These are phyloP conservation scores for Marasmius fiardii DNA, from an alignment of 1,284 basidiomycete genomes.

Conservation along the genomic window DNA sequence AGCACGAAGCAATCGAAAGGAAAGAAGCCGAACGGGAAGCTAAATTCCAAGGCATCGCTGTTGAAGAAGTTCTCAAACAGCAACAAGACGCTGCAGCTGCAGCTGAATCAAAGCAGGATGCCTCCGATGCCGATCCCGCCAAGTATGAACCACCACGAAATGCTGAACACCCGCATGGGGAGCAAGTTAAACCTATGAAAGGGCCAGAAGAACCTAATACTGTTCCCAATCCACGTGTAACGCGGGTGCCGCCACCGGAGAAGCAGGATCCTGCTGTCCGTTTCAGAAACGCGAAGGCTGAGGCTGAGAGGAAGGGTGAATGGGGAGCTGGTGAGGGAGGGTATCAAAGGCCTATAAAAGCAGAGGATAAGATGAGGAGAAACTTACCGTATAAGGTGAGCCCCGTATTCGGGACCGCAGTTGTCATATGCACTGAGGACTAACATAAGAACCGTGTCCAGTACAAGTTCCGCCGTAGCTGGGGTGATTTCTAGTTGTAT, in stretches of 20 bases:
- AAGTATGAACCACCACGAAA: slow-evolving; percentile 15
- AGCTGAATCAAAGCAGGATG: slow-evolving; percentile 27
- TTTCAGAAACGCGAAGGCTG: slow-evolving; percentile 52
- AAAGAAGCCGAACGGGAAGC: slow-evolving; percentile 85
- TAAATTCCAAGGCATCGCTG: slow-evolving; percentile 74
- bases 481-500: slow-evolving; percentile 71
- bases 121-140: slow-evolving; percentile 22
- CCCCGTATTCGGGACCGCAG: slow-evolving; percentile 12
- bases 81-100: slow-evolving; percentile 35
- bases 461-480: slow-evolving; percentile 84
- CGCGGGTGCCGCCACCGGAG: slow-evolving; percentile 55
- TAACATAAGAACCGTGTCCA: slow-evolving; percentile 55
- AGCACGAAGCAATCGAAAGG: slow-evolving; percentile 86
- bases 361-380: slow-evolving; percentile 71
- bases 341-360: slow-evolving; percentile 67
- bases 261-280: slow-evolving; percentile 62
- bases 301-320: slow-evolving; percentile 50
- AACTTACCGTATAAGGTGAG: slow-evolving; percentile 84
- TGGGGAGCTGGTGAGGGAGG: slow-evolving; percentile 76
- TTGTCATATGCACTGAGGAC: slow-evolving; percentile 29
- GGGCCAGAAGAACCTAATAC: slow-evolving; percentile 21
- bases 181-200: slow-evolving; percentile 24
- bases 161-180: slow-evolving; percentile 29
- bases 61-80: slow-evolving; percentile 59
- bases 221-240: slow-evolving; percentile 45